phyloP scores from a whole-genome alignment of 345 rosid genomes.

The Linum tenue region DNA sequence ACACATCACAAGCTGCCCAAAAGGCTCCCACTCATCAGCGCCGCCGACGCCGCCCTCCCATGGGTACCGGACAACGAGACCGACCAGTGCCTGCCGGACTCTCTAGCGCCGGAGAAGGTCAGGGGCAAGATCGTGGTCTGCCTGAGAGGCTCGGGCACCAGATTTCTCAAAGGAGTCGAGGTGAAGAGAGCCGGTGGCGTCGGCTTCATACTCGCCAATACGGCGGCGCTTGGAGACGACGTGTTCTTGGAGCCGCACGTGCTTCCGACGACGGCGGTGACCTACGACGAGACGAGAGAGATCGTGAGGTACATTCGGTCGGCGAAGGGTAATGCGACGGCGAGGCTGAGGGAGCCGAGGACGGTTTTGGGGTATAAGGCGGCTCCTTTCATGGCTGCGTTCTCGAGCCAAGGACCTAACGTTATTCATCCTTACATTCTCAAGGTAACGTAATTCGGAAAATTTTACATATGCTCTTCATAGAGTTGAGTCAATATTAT shows the following conservation, averaged over 20 bases:
- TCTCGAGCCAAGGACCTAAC: conserved; percentile 69
- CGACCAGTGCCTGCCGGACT: conserved; percentile 55
- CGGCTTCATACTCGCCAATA: conserved; percentile 59
- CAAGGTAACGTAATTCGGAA: conserved; percentile 35
- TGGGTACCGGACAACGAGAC: conserved; percentile 28
- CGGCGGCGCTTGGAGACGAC: conserved; percentile 24
- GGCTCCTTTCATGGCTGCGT: conserved; percentile 61
- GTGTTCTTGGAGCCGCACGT: conserved; percentile 36
- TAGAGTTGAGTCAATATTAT: no score
- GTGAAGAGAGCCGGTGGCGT: conserved; percentile 76
- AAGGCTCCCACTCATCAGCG: conserved; percentile 48
- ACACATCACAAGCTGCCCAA: conserved; percentile 36
- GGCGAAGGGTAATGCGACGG: conserved; percentile 37
- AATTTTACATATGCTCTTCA: no score
- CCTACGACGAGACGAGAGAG: conserved; percentile 14
- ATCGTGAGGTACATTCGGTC: conserved; percentile 51
- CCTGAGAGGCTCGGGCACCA: conserved; percentile 50
- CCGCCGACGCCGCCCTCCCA: conserved; percentile 44
- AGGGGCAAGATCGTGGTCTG: conserved; percentile 76
- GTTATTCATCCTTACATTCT: conserved; percentile 48
- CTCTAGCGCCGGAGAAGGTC: conserved; percentile 44
- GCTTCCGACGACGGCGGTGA: conserved; percentile 48
- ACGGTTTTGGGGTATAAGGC: conserved; percentile 39
- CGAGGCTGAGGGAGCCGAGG: conserved; percentile 30
- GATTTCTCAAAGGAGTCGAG: conserved; percentile 55